These are phyloP conservation scores for Crucihimalaya himalaica DNA, from an alignment of 345 rosid genomes.

Conservation along the genomic window DNA sequence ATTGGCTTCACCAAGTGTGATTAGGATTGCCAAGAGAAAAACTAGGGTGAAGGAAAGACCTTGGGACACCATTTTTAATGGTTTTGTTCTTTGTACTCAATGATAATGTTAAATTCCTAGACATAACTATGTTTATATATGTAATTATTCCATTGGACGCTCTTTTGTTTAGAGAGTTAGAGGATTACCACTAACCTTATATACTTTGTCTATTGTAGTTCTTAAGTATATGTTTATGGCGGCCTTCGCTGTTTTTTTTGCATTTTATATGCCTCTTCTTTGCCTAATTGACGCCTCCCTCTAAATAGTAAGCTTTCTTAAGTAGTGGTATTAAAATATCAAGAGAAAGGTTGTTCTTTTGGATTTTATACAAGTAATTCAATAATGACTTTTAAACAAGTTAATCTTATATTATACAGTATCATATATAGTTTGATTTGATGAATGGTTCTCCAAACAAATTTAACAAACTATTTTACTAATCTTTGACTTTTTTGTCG, in stretches of 20 bases:
- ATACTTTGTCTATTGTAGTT: not conserved
- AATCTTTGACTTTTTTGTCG: conserved; percentile 16
- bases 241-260: conserved; percentile 10
- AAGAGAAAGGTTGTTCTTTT: not conserved
- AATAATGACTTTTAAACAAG: not conserved
- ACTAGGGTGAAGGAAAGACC: conserved; percentile 13
- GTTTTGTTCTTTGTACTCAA: conserved; percentile 15
- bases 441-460: not conserved
- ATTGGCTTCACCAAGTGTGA: conserved; percentile 21
- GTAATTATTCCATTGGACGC: not conserved
- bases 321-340: conserved; percentile 7
- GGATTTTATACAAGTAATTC: not conserved
- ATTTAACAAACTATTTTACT: not conserved
- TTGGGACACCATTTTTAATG: conserved; percentile 25
- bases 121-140: conserved; percentile 14
- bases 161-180: conserved; percentile 19
- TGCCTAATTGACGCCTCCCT: not conserved
- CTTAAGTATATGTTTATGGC: conserved; percentile 3
- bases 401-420: not conserved
- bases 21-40: conserved; percentile 15
- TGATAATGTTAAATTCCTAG: conserved; percentile 18
- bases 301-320: not conserved
- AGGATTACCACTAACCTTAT: conserved; percentile 27
- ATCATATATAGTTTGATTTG: conserved; percentile 1
- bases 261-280: not conserved